Conservation (phyloP, 1,139 yeast genomes). For the Zygosaccharomyces sapae region DNA sequence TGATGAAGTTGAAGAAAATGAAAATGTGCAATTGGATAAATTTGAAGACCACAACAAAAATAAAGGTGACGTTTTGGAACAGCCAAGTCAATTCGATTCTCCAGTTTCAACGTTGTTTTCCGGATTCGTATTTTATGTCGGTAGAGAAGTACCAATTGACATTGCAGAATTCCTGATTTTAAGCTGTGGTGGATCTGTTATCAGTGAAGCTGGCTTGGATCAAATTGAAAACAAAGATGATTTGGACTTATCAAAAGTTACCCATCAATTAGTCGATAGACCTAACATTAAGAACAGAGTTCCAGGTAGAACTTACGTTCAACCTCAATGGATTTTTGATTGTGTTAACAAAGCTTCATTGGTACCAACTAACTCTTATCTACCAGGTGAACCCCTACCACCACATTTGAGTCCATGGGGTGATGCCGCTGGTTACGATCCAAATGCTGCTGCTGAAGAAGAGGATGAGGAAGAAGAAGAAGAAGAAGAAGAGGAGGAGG, state of each 20-base stretch:
- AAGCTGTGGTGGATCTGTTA: constrained; percentile 81
- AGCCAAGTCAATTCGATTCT: constrained; percentile 63
- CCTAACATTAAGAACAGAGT: constrained; percentile 74
- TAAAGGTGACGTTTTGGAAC: constrained; percentile 72
- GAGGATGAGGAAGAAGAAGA: constrained; percentile 50
- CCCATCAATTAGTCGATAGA: constrained; percentile 93
- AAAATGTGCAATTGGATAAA: constrained; percentile 57
- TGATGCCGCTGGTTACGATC: constrained; percentile 85
- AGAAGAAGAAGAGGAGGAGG: constrained; percentile 49
- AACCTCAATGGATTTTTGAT: constrained; percentile 98
- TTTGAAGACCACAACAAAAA: constrained; percentile 60
- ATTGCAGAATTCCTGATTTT: constrained; percentile 82
- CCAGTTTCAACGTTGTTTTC: constrained; percentile 66
- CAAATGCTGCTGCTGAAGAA: constrained; percentile 52
- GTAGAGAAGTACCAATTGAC: constrained; percentile 94
- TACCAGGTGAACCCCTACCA: constrained; percentile 92
- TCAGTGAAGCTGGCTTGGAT: constrained; percentile 85
- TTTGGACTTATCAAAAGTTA: constrained; percentile 63
- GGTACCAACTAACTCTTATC: constrained; percentile 72
- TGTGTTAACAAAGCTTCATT: constrained; percentile 74
- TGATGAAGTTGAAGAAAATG: constrained; percentile 43
- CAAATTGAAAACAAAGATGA: constrained; percentile 47
- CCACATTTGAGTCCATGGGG: constrained; percentile 99
- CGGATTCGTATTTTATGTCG: constrained; percentile 75
- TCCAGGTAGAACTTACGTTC: constrained; percentile 88